Base-by-base conservation (phyloP, 495 filamentous ascomycete genomes). In the Clohesyomyces aquaticus region DNA sequence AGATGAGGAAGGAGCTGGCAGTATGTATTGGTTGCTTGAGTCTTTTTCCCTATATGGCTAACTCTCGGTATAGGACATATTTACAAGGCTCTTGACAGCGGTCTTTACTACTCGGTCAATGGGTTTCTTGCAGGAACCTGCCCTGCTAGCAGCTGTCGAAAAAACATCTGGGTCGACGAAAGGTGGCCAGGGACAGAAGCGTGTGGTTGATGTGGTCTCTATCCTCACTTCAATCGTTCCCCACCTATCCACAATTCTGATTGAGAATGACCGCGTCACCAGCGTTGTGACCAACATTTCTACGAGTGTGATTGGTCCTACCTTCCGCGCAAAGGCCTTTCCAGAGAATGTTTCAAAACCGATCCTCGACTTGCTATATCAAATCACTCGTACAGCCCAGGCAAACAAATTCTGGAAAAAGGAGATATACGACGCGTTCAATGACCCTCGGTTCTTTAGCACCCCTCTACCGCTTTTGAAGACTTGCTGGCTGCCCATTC, bases 341-440 rank as follows among this genome's bases (percentile, higher is more conserved):
- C 95, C 94, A 1, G 88, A 93, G 47, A 97, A 92, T 59, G 79
- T 98, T 18, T 87, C 87, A 19, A 81, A 82, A 35, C 84, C 79
- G 62, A 84, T 87, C 42, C 77, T 98, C 47, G 78, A 84, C 26
- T 79, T 98, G 16, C 76, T 97, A 3, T 88, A 89, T 38, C 86
- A 91, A 70, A 83, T 98, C 63, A 81, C 87, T 0, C 85, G 85
- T 56, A 80, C 94, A 19, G 84, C 90, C 11, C 88, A 88, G 51
- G 87, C 88, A 45, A 87, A 94, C 55, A 98, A 95, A 67, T 77
- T 85, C 4, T 98, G 94, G 94, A 95, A 88, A 76, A 96, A 92
- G 67, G 95, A 98, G 67, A 79, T 96, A 11, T 81, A 83, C 0
- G 95, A 98, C 71, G 93, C 91, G 12, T 95, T 97, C 77, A 92